These are phyloP conservation scores for Solanum peruvianum DNA, from an alignment of 257 asterid species.

Conservation along the genomic window DNA sequence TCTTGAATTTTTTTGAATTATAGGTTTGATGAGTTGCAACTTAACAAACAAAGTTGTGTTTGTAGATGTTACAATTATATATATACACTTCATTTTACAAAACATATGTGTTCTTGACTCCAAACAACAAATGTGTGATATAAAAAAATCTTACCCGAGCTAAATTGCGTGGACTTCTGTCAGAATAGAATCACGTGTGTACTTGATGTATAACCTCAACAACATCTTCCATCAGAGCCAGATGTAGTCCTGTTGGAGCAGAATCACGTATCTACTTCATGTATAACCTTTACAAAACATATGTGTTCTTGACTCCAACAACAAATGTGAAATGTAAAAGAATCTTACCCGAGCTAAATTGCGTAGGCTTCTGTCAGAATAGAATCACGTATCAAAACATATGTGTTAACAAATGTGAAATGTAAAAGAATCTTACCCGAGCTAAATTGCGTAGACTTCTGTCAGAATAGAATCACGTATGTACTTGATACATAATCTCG, in stretches of 20 bases:
- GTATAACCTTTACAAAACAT: background rate
- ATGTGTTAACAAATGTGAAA: background rate
- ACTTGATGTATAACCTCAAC: background rate
- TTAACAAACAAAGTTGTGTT: background rate
- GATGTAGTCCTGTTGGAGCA: background rate
- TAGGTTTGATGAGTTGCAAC: background rate
- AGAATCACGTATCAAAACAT: background rate
- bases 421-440: background rate
- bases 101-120: background rate
- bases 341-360: background rate
- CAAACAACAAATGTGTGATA: background rate
- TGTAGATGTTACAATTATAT: background rate
- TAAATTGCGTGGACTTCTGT: background rate
- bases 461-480: background rate
- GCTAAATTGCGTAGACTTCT: background rate
- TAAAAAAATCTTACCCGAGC: background rate
- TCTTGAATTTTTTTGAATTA: background rate
- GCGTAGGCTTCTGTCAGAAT: background rate
- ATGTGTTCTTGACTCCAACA: background rate
- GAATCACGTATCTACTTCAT: no score
- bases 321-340: background rate
- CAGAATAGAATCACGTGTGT: background rate
- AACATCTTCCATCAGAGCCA: background rate
- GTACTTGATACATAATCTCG: no score
- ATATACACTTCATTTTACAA: background rate